Evolutionary conservation across 2,329 filamentous ascomycete species (phyloP), one percentile per base, ranked within the genome.

Genomic region (Xylaria sp.): DNA sequence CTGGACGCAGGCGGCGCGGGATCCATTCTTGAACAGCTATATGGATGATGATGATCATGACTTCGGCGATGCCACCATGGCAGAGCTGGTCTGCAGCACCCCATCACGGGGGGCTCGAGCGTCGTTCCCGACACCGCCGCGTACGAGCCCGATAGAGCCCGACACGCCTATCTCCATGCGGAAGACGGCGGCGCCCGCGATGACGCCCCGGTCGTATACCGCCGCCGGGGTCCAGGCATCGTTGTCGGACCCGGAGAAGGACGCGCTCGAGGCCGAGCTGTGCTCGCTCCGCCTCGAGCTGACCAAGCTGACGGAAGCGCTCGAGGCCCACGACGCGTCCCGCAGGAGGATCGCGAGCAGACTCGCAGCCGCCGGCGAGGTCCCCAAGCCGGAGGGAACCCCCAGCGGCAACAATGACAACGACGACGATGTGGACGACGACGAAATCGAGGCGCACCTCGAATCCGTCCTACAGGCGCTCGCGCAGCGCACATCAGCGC

Each of bases 121-220:
- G 22, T 82, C 80, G 0, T 83, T 84, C 57, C 77, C 78, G 4
- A 82, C 81, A 0, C 82, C 82, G 0, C 82, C 82, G 1, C 75
- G 77, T 2, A 85, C 82, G 0, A 85, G 82, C 59, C 54, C 66
- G 2, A 59, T 59, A 3, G 47, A 60, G 4, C 66, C 69, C 0
- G 53, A 64, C 0, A 76, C 77, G 1, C 79, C 80, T 0, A 72
- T 65, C 39, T 75, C 71, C 1, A 62, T 59, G 39, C 60, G 50
- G 4, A 54, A 8, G 34, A 38, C 26, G 0, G 39, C 26, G 0
- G 41, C 55, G 2, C 54, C 52, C 0, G 57, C 59, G 1, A 40
- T 60, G 0, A 66, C 69, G 16, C 66, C 70, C 1, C 56, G 52
- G 2, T 70, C 70, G 0, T 66, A 76, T 48, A 62, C 60, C n/a